phyloP scores from a whole-genome alignment of 2,329 filamentous ascomycete genomes.

The Xylaria hypoxylon region DNA sequence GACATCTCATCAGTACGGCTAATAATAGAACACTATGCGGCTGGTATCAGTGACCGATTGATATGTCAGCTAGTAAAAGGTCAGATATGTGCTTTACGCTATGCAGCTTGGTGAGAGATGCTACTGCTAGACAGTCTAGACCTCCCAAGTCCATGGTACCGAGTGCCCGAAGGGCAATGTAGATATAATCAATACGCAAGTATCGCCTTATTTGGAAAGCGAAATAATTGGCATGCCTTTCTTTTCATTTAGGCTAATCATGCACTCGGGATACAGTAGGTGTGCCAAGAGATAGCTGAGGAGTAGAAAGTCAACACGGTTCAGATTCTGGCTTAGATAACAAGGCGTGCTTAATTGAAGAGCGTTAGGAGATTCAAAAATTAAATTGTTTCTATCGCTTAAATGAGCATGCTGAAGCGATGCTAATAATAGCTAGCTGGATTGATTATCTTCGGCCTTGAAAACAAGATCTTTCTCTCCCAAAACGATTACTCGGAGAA shows the following conservation, averaged over 20 bases:
- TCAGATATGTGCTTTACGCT: background rate
- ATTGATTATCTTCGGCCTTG: background rate
- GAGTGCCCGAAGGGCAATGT: slow-evolving; percentile 1
- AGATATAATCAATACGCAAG: slow-evolving; percentile 8
- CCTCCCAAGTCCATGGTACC: slow-evolving; percentile 17
- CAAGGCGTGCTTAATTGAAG: background rate
- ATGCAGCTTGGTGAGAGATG: slow-evolving; percentile 9
- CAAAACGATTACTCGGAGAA: background rate
- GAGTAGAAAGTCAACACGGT: background rate
- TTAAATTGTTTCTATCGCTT: background rate
- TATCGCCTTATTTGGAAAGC: slow-evolving; percentile 4
- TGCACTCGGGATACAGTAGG: slow-evolving; percentile 14
- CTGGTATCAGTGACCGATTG: slow-evolving; percentile 1
- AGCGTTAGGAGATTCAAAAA: background rate
- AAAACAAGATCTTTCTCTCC: background rate
- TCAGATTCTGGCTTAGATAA: background rate
- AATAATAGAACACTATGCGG: slow-evolving; percentile 23
- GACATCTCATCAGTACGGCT: slow-evolving; percentile 1
- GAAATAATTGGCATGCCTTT: background rate
- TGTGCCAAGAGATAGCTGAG: slow-evolving; percentile 16
- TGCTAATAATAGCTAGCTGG: background rate
- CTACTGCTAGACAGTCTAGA: slow-evolving; percentile 8
- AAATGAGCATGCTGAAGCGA: background rate
- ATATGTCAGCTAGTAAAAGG: background rate
- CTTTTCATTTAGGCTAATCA: slow-evolving; percentile 34